Base-by-base conservation (phyloP, 805 yeast genomes). In the Lipomyces starkeyi region DNA sequence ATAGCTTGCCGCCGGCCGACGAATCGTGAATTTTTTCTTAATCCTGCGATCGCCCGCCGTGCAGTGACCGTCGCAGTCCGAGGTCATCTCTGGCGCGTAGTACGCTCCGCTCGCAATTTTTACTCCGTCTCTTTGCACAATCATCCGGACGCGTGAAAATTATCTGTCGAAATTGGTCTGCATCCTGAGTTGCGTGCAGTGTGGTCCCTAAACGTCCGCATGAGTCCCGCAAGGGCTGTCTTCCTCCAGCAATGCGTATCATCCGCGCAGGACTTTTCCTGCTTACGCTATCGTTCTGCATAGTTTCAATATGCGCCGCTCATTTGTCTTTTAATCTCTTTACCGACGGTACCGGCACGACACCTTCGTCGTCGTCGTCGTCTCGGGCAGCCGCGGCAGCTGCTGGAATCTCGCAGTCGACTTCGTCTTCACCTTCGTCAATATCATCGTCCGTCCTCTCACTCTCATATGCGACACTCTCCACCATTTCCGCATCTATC, bases 231-330 rank as follows among this genome's bases (percentile, higher is more conserved):
- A n/a, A 27, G 55, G 60, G 37, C 27, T 17, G 60, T 14, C 3
- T 20, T 25, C 34, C 4, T 17, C n/a, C 22, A 11, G 29, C 56
- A 20, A 61, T 61, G 64, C 61, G 20, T 56, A 20, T 59, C 14
- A 13, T 32, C 29, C 66, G 34, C 35, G 20, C 32, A 5, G 65
- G 66, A 8, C 67, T 62, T 20, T 61, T 62, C 55, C 34, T 59
- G 35, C 65, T 62, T 17, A 27, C 65, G 57, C 47, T 61, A 25
- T 62, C 65, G 63, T 40, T 62, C 40, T 62, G 65, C 64, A 63
- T 62, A 5, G 66, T 59, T 14, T 59, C 65, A 14, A 62, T 62
- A 58, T 62, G 66, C 27, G 65, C 66, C n/a, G 65, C 66, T 35
- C 52, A 53, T 25, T 22, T 27, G 20, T 13, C 65, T 25, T 53